Percentiles rank a stretch among this genome's conserved stretches.
These are phyloP conservation scores for Eutrema salsugineum DNA, from an alignment of 441 rosid species.

Conservation along the genomic window DNA sequence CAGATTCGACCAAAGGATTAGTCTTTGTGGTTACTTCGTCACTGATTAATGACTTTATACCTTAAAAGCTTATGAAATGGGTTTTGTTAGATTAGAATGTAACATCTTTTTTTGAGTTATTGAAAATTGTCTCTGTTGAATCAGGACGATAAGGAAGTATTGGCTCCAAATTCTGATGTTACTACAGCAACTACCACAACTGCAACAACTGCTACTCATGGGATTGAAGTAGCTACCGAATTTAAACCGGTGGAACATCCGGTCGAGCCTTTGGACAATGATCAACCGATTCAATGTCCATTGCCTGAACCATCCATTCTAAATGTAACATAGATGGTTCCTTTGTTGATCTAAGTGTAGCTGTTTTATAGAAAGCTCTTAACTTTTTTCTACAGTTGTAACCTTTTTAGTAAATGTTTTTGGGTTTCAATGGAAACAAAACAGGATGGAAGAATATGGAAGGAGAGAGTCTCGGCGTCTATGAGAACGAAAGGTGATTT, in stretches of 20 bases:
- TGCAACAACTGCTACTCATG: constrained; percentile 59
- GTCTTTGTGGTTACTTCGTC: not conserved
- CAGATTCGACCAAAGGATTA: not conserved
- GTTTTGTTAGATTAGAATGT: not conserved
- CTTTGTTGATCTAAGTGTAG: constrained; percentile 2
- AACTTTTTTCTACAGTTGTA: not conserved
- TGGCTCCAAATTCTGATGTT: constrained; percentile 55
- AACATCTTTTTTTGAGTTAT: not conserved
- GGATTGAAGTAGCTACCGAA: constrained; percentile 77
- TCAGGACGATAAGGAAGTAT: constrained; percentile 72
- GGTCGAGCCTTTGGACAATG: constrained; percentile 68
- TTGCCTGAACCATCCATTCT: constrained; percentile 91
- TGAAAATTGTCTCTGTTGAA: not conserved
- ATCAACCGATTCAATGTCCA: constrained; percentile 83
- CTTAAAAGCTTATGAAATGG: not conserved
- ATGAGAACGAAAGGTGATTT: constrained; percentile 57
- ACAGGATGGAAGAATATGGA: constrained; percentile 95
- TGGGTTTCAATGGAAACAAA: not conserved
- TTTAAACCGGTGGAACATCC: constrained; percentile 97
- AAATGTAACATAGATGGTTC: constrained; percentile 38
- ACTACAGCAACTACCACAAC: constrained; percentile 28
- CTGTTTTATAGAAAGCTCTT: not conserved
- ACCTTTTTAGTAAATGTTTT: too few relatives aligned
- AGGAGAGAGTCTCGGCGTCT: constrained; percentile 72
- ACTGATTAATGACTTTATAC: not conserved